These are phyloP conservation scores for Pleurotus citrinopileatus DNA, from an alignment of 768 basidiomycete species.

Conservation along the genomic window DNA sequence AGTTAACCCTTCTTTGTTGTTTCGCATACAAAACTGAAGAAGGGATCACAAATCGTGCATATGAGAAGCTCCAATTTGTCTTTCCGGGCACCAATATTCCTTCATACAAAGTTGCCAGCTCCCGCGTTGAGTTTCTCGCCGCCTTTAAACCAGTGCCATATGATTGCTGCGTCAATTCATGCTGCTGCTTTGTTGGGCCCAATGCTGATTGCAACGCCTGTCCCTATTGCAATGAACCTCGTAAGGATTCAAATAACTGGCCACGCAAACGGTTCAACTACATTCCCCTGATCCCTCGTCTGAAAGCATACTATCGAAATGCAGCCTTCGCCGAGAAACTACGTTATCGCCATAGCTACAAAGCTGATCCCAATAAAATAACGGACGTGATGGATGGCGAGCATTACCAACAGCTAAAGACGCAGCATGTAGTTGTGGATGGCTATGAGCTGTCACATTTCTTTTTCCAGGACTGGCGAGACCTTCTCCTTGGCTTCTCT, in stretches of 20 bases:
- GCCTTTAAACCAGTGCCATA: conserved; percentile 27
- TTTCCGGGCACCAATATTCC: conserved; percentile 20
- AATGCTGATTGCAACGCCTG: conserved; percentile 26
- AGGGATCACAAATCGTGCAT: conserved; percentile 22
- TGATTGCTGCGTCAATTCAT: conserved; percentile 43
- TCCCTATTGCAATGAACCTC: conserved; percentile 31
- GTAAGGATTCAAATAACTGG: conserved; percentile 17
- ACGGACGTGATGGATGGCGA: conserved; percentile 32
- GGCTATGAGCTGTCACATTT: conserved; percentile 18
- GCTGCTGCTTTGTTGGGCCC: conserved; percentile 33
- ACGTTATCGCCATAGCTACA: conserved; percentile 24
- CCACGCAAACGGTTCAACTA: conserved; percentile 30
- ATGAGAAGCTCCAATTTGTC: conserved; percentile 19
- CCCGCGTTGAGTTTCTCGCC: conserved; percentile 26
- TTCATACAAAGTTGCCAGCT: conserved; percentile 16
- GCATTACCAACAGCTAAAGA: conserved; percentile 23
- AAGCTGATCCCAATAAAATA: conserved; percentile 14
- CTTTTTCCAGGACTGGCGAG: conserved; percentile 30
- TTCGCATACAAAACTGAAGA: conserved; percentile 28
- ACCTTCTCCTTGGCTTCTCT: conserved; percentile 36
- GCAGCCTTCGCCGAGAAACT: conserved; percentile 19
- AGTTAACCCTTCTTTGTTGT: conserved; percentile 21
- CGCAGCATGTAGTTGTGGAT: conserved; percentile 21
- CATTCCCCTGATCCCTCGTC: conserved; percentile 35
- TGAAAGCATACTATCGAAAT: conserved; percentile 23